A percentile compares a stretch with the other conserved stretches of the same genome.
Conservation (phyloP, 495 filamentous ascomycete genomes). For the Apiosordaria backusii region DNA sequence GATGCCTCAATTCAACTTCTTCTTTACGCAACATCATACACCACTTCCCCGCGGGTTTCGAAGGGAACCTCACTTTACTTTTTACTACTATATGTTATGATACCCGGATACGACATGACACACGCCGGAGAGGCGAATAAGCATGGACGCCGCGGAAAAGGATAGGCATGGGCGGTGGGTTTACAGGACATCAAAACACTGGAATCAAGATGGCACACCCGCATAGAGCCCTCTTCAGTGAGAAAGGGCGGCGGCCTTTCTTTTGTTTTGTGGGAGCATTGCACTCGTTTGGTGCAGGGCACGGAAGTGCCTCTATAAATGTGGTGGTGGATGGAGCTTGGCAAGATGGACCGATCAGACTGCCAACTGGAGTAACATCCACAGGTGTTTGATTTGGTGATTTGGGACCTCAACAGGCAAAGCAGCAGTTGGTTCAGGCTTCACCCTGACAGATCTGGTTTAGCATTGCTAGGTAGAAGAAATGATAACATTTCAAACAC, state of each 20-base stretch:
- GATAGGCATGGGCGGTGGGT: background rate
- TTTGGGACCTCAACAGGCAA: background rate
- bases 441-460: background rate
- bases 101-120: constrained; percentile 1
- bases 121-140: background rate
- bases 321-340: background rate
- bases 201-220: background rate
- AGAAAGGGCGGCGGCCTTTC: background rate
- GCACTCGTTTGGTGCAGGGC: background rate
- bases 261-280: background rate
- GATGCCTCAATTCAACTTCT: background rate
- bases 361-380: background rate
- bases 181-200: constrained; percentile 1
- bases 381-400: background rate
- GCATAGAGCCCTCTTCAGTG: background rate
- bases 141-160: background rate
- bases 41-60: background rate
- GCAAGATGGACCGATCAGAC: background rate
- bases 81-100: background rate
- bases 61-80: background rate
- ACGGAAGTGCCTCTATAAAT: background rate
- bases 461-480: background rate
- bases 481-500: constrained; percentile 2
- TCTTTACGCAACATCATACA: background rate
- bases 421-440: background rate